These are phyloP conservation scores for Termitomyces titanicus DNA, from an alignment of 768 basidiomycete species.

Conservation along the genomic window DNA sequence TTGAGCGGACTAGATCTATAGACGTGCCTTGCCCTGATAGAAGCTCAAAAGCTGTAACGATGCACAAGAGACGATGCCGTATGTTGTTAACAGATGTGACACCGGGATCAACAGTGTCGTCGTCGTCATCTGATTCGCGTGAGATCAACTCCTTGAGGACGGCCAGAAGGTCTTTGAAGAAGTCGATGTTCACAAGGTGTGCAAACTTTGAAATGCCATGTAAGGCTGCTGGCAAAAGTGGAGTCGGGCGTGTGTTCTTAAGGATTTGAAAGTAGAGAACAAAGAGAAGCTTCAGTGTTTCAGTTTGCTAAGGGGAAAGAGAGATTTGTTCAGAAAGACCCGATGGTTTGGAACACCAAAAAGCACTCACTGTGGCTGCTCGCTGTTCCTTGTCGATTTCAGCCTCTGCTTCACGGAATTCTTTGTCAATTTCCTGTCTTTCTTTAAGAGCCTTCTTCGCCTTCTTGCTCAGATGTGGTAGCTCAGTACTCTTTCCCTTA, in stretches of 20 bases:
- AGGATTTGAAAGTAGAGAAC: constrained; percentile 95
- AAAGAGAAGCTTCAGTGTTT: constrained; percentile 96
- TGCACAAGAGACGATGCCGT: constrained; percentile 71
- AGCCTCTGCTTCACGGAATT: constrained; percentile 92
- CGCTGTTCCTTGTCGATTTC: constrained; percentile 92
- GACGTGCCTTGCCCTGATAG: constrained; percentile 87
- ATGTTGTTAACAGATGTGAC: constrained; percentile 31
- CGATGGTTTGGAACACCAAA: neutral
- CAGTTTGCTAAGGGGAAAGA: constrained; percentile 73
- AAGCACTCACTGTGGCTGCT: constrained; percentile 62
- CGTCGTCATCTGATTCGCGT: constrained; percentile 38
- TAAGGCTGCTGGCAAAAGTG: constrained; percentile 81
- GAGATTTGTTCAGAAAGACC: neutral
- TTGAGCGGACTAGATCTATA: constrained; percentile 7
- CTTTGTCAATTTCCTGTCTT: constrained; percentile 84
- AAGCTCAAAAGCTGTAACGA: constrained; percentile 96
- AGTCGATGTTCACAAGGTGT: constrained; percentile 96
- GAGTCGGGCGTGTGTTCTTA: constrained; percentile 76
- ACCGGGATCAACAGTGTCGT: constrained; percentile 32
- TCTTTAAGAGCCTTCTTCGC: constrained; percentile 82
- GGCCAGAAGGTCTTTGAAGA: constrained; percentile 92
- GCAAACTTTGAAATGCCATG: constrained; percentile 92
- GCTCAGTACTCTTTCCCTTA: constrained; percentile 57
- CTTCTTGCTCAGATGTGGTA: constrained; percentile 89
- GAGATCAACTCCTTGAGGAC: constrained; percentile 77